These are phyloP conservation scores for Stylosanthes scabra DNA, from an alignment of 331 rosid species.

Conservation along the genomic window DNA sequence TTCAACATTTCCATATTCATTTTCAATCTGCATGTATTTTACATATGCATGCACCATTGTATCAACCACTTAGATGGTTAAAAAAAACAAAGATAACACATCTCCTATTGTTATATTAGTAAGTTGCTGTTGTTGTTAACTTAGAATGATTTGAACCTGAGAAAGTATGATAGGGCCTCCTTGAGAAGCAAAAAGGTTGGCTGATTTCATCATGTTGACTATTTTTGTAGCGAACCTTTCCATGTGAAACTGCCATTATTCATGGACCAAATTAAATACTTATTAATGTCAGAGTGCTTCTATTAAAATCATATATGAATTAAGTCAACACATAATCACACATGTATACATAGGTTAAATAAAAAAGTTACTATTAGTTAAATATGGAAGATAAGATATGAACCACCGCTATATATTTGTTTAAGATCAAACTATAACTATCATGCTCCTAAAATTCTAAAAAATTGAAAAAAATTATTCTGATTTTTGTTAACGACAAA, in stretches of 20 bases:
- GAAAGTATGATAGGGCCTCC: conserved; percentile 90
- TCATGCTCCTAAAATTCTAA: too few relatives aligned
- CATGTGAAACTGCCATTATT: conserved; percentile 73
- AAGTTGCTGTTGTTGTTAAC: conserved; percentile 3
- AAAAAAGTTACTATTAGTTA: too few relatives aligned
- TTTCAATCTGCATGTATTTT: conserved; percentile 67
- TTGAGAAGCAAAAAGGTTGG: conserved; percentile 67
- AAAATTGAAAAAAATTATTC: too few relatives aligned
- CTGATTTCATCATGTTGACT: conserved; percentile 70
- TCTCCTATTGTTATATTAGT: background rate
- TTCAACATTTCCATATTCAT: conserved; percentile 71
- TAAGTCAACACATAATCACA: too few relatives aligned
- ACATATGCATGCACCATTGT: background rate
- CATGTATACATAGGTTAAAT: too few relatives aligned
- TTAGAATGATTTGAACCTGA: conserved; percentile 57
- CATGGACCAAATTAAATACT: background rate
- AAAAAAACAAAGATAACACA: background rate
- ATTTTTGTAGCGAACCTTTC: conserved; percentile 61
- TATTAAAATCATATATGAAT: too few relatives aligned
- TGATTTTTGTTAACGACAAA: too few relatives aligned
- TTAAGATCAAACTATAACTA: too few relatives aligned
- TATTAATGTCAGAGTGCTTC: background rate
- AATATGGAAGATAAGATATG: too few relatives aligned
- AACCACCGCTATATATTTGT: too few relatives aligned
- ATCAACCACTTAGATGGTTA: conserved; percentile 6